A percentile compares a stretch with the other conserved stretches of the same genome.
Conservation (phyloP, 148 eudicot genomes). For the Spergularia bocconei region DNA sequence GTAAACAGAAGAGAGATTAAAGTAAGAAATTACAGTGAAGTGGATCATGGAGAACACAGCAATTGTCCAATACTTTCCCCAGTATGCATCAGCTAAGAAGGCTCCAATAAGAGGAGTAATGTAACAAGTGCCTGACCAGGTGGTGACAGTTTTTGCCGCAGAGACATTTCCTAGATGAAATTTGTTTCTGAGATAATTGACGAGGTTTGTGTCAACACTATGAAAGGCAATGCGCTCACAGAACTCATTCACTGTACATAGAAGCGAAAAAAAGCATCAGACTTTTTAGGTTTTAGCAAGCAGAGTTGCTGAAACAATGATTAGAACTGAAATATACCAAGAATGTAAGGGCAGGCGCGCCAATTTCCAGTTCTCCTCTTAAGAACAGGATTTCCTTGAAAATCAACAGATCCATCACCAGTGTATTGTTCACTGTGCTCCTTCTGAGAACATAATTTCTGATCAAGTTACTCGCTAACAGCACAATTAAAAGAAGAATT, state of each 20-base stretch:
- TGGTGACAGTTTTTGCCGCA: constrained; percentile 73
- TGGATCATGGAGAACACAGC: constrained; percentile 67
- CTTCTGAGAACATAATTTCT: constrained; percentile 26
- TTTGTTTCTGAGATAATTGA: constrained; percentile 59
- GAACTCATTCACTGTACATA: constrained; percentile 59
- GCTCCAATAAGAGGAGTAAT: constrained; percentile 74
- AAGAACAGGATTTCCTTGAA: constrained; percentile 61
- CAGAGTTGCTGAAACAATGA: neutral
- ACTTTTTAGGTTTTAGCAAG: neutral
- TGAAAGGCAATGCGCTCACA: constrained; percentile 83
- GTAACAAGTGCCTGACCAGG: constrained; percentile 82
- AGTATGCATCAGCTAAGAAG: constrained; percentile 20
- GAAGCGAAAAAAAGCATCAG: neutral
- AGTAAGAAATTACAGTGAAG: constrained; percentile 40
- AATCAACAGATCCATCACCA: constrained; percentile 79
- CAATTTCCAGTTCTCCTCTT: constrained; percentile 74
- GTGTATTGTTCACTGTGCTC: constrained; percentile 48
- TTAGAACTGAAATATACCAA: constrained; percentile 35
- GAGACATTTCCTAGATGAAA: constrained; percentile 69
- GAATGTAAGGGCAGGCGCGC: constrained; percentile 83
- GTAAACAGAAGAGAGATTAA: neutral
- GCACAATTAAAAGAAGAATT: too few relatives aligned
- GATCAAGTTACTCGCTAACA: too few relatives aligned
- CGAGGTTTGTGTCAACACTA: constrained; percentile 68
- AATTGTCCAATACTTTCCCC: constrained; percentile 84